Conservation (phyloP, 257 asterid species). For the Osmanthus fragrans region DNA sequence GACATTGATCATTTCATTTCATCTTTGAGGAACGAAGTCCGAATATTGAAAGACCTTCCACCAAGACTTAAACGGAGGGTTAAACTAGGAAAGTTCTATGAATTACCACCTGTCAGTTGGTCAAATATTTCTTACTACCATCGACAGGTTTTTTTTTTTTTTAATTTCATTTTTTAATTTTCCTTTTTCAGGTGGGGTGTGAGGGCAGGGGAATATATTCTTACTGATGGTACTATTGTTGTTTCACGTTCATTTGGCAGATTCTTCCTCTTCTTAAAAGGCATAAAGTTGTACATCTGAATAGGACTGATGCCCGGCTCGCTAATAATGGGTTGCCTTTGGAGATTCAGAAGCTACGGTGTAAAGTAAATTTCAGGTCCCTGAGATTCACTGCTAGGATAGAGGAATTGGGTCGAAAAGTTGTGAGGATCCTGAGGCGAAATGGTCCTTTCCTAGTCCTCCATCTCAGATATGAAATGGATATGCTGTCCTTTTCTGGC, state of each 20-base stretch:
- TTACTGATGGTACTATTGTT: not conserved
- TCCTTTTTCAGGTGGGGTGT: not conserved
- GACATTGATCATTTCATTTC: conserved; percentile 61
- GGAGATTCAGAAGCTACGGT: conserved; percentile 54
- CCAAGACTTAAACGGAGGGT: conserved; percentile 57
- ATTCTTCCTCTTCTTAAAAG: conserved; percentile 54
- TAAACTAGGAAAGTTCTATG: conserved; percentile 46
- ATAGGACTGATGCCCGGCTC: conserved; percentile 58
- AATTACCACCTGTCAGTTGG: conserved; percentile 73
- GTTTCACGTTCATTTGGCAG: conserved; percentile 28
- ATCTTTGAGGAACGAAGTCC: conserved; percentile 71
- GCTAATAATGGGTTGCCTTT: conserved; percentile 50
- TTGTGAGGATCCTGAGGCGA: conserved; percentile 36
- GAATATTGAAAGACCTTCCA: conserved; percentile 64
- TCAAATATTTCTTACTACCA: conserved; percentile 67
- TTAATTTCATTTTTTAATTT: too few species aligned
- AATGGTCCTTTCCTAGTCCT: conserved; percentile 52
- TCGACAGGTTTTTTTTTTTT: conserved; percentile 42
- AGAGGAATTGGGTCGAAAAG: conserved; percentile 53
- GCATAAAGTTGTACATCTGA: conserved; percentile 53
- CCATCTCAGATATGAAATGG: conserved; percentile 66
- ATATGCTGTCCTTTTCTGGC: conserved; percentile 59
- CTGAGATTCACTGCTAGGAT: conserved; percentile 48
- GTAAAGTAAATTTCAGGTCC: conserved; percentile 46
- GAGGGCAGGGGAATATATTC: not conserved